Conservation (phyloP, 495 filamentous ascomycete genomes). For the Tuber indicum region DNA sequence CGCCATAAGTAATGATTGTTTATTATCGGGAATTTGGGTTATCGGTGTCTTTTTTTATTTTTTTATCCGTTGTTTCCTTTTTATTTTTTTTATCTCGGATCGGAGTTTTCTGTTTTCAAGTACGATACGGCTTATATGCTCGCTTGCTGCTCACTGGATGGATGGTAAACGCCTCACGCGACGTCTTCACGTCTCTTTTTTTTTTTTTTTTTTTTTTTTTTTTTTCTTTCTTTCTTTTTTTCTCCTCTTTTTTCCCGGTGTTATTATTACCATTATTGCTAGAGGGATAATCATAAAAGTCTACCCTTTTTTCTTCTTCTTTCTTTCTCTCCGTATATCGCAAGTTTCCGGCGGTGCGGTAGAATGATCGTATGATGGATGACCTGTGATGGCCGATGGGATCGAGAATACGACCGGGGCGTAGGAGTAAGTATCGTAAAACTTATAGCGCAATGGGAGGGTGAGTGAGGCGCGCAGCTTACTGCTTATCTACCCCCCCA, state of each 20-base stretch:
- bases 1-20: neutral
- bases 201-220: neutral
- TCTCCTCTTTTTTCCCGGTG: too few species aligned
- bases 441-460: neutral
- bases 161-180: neutral
- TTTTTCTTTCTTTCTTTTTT: too few species aligned
- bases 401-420: neutral
- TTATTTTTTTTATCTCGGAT: neutral
- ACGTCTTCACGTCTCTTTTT: neutral
- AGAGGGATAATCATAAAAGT: neutral
- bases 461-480: neutral
- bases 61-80: neutral
- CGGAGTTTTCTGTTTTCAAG: neutral
- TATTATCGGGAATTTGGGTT: neutral
- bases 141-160: neutral
- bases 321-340: neutral
- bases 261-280: neutral
- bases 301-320: neutral
- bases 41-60: neutral
- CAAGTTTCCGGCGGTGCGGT: neutral
- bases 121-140: neutral
- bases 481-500: too few species aligned
- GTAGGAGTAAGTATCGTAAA: neutral
- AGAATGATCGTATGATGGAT: neutral
- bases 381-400: neutral